Percentiles rank a stretch among this genome's conserved stretches.
Conservation (phyloP, 129 eudicot genomes). For the Lonicera japonica region DNA sequence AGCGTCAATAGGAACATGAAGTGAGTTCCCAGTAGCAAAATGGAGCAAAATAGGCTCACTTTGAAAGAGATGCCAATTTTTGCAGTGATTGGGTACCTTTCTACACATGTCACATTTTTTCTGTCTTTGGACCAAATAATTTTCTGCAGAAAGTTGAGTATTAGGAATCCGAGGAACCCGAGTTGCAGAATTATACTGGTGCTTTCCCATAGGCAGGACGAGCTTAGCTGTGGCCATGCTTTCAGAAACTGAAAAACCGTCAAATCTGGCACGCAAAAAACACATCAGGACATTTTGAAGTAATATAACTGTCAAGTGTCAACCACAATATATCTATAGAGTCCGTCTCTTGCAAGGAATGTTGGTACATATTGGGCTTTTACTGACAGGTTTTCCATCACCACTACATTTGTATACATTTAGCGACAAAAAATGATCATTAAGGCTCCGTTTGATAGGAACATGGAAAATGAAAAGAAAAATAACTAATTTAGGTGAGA, state of each 20-base stretch:
- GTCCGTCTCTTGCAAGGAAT: no score
- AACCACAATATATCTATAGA: no score
- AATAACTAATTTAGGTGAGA: no score
- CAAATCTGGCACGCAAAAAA: slow-evolving; percentile 37
- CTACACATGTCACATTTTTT: slow-evolving; percentile 28
- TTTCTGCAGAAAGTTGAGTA: slow-evolving; percentile 35
- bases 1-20: slow-evolving; percentile 27
- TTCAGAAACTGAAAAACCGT: slow-evolving; percentile 22
- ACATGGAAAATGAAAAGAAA: no score
- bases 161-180: slow-evolving; percentile 54
- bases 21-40: slow-evolving; percentile 52
- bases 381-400: no score
- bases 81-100: slow-evolving; percentile 28
- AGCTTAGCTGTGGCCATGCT: slow-evolving; percentile 47
- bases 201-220: slow-evolving; percentile 65
- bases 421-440: no score
- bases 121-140: slow-evolving; percentile 23
- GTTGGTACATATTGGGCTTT: no score
- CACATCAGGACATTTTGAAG: slow-evolving; percentile 9
- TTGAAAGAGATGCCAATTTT: slow-evolving; percentile 43
- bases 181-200: slow-evolving; percentile 62
- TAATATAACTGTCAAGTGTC: no score
- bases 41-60: slow-evolving; percentile 44
- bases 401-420: no score
- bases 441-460: no score